A percentile compares a stretch with the other conserved stretches of the same genome.
Evolutionary conservation across 805 yeast species (phyloP).

Genomic region (Yarrowia keelungensis): DNA sequence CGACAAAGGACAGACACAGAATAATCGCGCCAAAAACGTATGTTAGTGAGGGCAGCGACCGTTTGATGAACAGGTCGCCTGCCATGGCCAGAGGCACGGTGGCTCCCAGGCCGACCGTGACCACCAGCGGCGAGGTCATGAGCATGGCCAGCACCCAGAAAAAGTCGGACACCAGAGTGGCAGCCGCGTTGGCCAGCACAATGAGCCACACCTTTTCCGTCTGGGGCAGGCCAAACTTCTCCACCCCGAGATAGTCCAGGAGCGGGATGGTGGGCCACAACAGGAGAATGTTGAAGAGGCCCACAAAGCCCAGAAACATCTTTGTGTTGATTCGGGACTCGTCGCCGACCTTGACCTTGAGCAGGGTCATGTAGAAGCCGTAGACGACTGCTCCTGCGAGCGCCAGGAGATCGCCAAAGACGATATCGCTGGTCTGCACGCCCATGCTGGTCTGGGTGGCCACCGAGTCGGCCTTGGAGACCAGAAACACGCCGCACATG

Average conservation of each 20-base stretch:
- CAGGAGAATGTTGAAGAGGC: constrained; percentile 73
- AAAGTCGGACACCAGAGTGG: constrained; percentile 86
- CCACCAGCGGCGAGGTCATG: constrained; percentile 91
- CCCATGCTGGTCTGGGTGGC: constrained; percentile 30
- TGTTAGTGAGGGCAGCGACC: constrained; percentile 62
- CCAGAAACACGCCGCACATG: constrained; percentile 78
- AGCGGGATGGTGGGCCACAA: constrained; percentile 84
- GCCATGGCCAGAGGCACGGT: constrained; percentile 95
- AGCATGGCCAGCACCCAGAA: constrained; percentile 97
- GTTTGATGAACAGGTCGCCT: constrained; percentile 81
- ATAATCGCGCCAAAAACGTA: constrained; percentile 82
- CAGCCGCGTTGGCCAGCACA: constrained; percentile 68
- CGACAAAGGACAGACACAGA: constrained; percentile 82
- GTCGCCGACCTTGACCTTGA: constrained; percentile 73
- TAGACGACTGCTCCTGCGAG: constrained; percentile 86
- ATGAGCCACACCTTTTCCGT: constrained; percentile 59
- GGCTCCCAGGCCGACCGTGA: constrained; percentile 90
- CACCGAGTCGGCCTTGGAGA: constrained; percentile 61
- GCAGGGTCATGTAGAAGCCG: constrained; percentile 86
- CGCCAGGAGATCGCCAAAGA: constrained; percentile 81
- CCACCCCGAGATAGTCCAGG: constrained; percentile 69
- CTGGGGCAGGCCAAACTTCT: constrained; percentile 74
- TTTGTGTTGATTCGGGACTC: constrained; percentile 83
- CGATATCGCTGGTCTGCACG: constrained; percentile 42
- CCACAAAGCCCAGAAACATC: constrained; percentile 93